A percentile compares a stretch with the other conserved stretches of the same genome.
Conservation (phyloP, 257 asterid genomes). For the Scutellaria barbata region DNA sequence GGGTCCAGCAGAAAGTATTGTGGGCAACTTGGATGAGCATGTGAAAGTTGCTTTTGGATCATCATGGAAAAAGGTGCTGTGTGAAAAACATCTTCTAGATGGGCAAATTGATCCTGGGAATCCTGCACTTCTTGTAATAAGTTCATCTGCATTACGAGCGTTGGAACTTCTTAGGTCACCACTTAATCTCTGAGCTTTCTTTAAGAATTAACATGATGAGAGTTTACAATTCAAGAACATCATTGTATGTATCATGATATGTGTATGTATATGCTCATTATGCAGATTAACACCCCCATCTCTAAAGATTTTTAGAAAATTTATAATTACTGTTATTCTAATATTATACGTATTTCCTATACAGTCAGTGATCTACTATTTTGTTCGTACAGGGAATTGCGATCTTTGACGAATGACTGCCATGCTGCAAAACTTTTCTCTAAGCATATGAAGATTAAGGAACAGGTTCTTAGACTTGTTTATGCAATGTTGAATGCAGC, state of each 20-base stretch:
- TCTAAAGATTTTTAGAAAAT: background rate
- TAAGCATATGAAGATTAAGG: conserved; percentile 97
- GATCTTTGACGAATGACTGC: conserved; percentile 79
- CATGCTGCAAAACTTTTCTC: conserved; percentile 95
- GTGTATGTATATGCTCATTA: conserved; percentile 4
- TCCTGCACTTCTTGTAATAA: conserved; percentile 85
- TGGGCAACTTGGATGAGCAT: conserved; percentile 57
- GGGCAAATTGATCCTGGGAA: conserved; percentile 77
- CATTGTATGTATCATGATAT: background rate
- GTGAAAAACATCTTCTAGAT: conserved; percentile 56
- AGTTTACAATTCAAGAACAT: conserved; percentile 9
- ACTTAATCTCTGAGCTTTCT: conserved; percentile 23
- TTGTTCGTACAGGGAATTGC: conserved; percentile 68
- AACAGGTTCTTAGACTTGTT: conserved; percentile 68
- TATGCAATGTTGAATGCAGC: conserved; percentile 27
- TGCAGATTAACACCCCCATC: conserved; percentile 17
- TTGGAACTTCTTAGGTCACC: conserved; percentile 80
- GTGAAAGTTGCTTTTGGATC: conserved; percentile 77
- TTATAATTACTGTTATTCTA: background rate
- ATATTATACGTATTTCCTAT: background rate
- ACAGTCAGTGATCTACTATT: conserved; percentile 26
- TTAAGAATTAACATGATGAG: background rate
- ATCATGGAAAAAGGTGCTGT: conserved; percentile 72
- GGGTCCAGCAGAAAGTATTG: conserved; percentile 38
- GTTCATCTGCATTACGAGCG: conserved; percentile 81